Base-by-base conservation (phyloP, 1,139 yeast species). In the Yamadazyma siamensis region DNA sequence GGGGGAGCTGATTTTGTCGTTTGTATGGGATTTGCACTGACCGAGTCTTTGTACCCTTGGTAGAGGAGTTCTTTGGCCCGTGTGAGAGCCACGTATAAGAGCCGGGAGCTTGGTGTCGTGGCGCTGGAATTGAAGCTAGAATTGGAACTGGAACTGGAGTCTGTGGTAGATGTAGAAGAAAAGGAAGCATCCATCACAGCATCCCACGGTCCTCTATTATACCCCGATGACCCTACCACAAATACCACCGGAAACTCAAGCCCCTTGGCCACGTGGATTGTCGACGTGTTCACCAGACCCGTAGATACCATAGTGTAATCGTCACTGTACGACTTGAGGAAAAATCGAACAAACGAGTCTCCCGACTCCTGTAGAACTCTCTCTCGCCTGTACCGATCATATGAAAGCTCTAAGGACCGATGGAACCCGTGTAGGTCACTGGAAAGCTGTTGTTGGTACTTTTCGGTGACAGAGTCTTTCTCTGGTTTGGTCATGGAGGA, bases 221-320 rank as follows among this genome's bases (percentile, higher is more conserved):
- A 38, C 9, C 34, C 43, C 15, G 56, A 47, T 9, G 58, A 46
- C 2, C 73, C 74, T 10, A 71, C 49, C 6, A 81, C 41, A 49
- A 82, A 80, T 1, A 80, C 87, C 10, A 80, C 63, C 0, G 88
- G 87, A 45, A 75, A 80, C 42, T 81, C 88, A 6, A 80, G 50
- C 0, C 91, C 89, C 44, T 81, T 82, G 1, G 88, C 77, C 1
- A 84, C 66, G 50, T 82, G 89, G 1, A 82, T 70, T 0, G 91
- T 82, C 0, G 84, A 75, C 3, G 77, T 45, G 32, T 73, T 75
- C 6, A 77, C 54, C 36, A 54, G 43, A 15, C 56, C 50, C 2
- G 50, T 53, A 12, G 59, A 39, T 33, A 46, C 25, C 28, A 50
- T 27, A 39, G 64, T 49, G 44, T 49, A 48, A 21, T 72, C 72